A percentile compares a stretch with the other conserved stretches of the same genome.
phyloP scores from a whole-genome alignment of 73 alveolate genomes.

The Paramecium biaurelia region DNA sequence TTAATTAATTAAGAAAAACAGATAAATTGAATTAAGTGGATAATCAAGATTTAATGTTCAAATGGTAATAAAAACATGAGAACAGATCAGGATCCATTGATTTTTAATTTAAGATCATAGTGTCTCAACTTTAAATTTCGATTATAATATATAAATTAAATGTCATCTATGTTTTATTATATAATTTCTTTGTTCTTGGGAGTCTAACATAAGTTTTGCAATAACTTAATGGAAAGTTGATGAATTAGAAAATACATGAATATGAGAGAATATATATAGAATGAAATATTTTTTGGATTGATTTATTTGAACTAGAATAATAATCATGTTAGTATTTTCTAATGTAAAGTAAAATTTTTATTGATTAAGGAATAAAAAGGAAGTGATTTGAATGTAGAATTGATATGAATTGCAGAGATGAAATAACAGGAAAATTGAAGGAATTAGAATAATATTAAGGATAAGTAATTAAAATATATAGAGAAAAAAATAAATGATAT shows the following conservation, averaged over 20 bases:
- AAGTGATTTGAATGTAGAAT: neutral
- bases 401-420: neutral
- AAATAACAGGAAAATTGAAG: neutral
- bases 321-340: neutral
- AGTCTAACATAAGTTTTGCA: neutral
- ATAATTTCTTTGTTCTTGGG: neutral
- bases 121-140: neutral
- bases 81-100: neutral
- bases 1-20: neutral
- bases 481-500: neutral
- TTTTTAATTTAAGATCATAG: neutral
- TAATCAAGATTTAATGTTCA: neutral
- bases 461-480: neutral
- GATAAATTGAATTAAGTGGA: neutral
- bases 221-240: neutral
- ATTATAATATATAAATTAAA: neutral
- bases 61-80: neutral
- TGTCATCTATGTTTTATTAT: neutral
- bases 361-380: neutral
- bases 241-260: neutral
- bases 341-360: neutral
- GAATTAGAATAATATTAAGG: neutral
- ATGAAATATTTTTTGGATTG: neutral
- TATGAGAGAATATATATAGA: neutral
- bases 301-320: neutral